phyloP scores from a whole-genome alignment of 768 basidiomycete species.

The Holtermannia corniformis region DNA sequence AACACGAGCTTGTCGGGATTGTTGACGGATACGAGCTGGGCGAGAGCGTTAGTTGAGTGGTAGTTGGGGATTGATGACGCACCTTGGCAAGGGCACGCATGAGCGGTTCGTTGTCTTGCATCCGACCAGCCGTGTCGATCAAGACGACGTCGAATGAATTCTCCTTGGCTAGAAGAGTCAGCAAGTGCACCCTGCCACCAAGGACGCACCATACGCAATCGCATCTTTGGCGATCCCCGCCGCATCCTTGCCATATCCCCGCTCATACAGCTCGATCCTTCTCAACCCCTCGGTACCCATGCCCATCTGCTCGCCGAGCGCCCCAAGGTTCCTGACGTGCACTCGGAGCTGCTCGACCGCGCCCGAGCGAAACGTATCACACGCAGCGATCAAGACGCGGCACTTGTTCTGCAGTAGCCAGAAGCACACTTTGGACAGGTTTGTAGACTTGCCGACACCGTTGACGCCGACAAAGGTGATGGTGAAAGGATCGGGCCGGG shows the following conservation, averaged over 20 bases:
- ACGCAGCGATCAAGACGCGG: constrained; percentile 90
- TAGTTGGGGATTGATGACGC: constrained; percentile 9
- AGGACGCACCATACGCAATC: constrained; percentile 64
- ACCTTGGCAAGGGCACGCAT: constrained; percentile 98
- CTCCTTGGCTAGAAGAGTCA: constrained; percentile 64
- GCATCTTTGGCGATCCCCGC: constrained; percentile 96
- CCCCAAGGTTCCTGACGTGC: constrained; percentile 86
- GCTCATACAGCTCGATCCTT: constrained; percentile 85
- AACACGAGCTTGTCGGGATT: constrained; percentile 96
- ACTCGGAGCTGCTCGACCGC: constrained; percentile 96
- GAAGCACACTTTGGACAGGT: constrained; percentile 95
- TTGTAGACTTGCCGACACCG: constrained; percentile 97
- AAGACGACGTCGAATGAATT: constrained; percentile 91
- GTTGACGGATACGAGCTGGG: constrained; percentile 79
- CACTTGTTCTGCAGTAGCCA: constrained; percentile 96
- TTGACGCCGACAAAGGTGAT: constrained; percentile 98
- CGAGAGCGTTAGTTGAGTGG: background rate
- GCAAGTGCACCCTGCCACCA: background rate
- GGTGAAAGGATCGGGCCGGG: constrained; percentile 64
- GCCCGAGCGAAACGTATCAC: constrained; percentile 92
- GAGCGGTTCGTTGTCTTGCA: constrained; percentile 99
- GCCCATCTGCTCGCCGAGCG: constrained; percentile 53
- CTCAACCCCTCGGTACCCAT: constrained; percentile 49
- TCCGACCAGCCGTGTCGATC: constrained; percentile 94
- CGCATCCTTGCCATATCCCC: constrained; percentile 98